phyloP scores from a whole-genome alignment of 2,329 filamentous ascomycete species.

The Pochonia chlamydosporia region DNA sequence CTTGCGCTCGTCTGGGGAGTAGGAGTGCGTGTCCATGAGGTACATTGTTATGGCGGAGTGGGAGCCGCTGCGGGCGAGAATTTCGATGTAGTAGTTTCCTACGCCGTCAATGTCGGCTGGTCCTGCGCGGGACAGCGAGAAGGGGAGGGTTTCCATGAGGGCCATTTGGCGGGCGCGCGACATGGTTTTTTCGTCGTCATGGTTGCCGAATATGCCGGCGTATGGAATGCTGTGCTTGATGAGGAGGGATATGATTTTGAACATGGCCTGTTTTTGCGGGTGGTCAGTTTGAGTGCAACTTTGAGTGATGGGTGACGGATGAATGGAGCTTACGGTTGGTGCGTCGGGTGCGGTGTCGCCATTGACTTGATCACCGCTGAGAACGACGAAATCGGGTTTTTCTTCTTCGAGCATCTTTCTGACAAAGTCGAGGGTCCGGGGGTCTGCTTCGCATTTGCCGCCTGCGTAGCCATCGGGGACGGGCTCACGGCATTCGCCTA shows the following conservation, averaged over 20 bases:
- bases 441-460: conserved; percentile 83
- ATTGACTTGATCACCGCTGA: conserved; percentile 94
- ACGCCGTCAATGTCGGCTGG: conserved; percentile 82
- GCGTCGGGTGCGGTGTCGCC: conserved; percentile 88
- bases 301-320: too few species aligned
- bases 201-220: conserved; percentile 92
- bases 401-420: conserved; percentile 81
- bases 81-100: conserved; percentile 91
- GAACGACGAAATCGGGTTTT: conserved; percentile 84
- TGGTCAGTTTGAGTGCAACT: conserved; percentile 10
- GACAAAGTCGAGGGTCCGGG: conserved; percentile 86
- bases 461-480: conserved; percentile 67
- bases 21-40: conserved; percentile 86
- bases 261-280: conserved; percentile 60
- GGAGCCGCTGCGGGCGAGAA: conserved; percentile 71
- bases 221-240: conserved; percentile 87
- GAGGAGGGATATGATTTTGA: conserved; percentile 83
- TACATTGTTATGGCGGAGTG: conserved; percentile 95
- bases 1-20: conserved; percentile 81
- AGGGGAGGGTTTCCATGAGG: conserved; percentile 79
- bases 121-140: conserved; percentile 79
- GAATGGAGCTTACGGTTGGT: conserved; percentile 66
- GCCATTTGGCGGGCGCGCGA: conserved; percentile 75
- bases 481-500: conserved; percentile 81
- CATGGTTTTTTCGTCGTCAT: conserved; percentile 86